Conservation (phyloP, 2,329 filamentous ascomycete genomes). For the Orbilia oligospora region DNA sequence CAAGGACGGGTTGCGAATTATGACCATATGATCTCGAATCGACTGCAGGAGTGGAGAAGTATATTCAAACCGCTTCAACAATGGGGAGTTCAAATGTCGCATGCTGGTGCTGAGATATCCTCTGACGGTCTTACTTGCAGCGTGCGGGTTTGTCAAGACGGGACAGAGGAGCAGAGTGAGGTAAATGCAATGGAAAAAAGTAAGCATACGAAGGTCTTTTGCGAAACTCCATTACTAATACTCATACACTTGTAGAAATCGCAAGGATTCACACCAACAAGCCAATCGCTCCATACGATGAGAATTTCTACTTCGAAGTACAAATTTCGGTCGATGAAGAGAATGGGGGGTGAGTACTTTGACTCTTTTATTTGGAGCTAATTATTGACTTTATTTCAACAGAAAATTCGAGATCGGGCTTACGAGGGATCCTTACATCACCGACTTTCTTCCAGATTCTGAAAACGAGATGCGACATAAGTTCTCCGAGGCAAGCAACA, state of each 20-base stretch:
- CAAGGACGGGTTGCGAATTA: neutral
- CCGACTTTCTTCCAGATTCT: neutral
- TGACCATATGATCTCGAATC: neutral
- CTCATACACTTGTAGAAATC: neutral
- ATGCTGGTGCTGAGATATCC: neutral
- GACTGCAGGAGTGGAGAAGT: neutral
- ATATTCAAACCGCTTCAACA: neutral
- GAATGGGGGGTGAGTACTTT: neutral
- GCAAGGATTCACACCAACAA: neutral
- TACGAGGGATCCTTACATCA: neutral
- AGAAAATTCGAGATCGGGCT: neutral
- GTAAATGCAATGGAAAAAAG: too few species aligned
- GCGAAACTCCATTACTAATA: neutral
- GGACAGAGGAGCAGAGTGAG: too few species aligned
- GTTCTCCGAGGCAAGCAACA: neutral
- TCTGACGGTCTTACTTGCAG: neutral
- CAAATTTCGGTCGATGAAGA: neutral
- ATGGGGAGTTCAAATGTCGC: neutral
- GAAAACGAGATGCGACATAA: neutral
- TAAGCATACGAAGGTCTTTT: too few species aligned
- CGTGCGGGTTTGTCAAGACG: neutral
- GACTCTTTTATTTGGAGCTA: too few species aligned
- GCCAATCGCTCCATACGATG: conserved; percentile 2
- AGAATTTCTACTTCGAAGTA: conserved; percentile 14
- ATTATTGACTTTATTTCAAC: neutral